Evolutionary conservation across 176 grass and related monocot genomes (phyloP).

Genomic region (Juncus effusus): DNA sequence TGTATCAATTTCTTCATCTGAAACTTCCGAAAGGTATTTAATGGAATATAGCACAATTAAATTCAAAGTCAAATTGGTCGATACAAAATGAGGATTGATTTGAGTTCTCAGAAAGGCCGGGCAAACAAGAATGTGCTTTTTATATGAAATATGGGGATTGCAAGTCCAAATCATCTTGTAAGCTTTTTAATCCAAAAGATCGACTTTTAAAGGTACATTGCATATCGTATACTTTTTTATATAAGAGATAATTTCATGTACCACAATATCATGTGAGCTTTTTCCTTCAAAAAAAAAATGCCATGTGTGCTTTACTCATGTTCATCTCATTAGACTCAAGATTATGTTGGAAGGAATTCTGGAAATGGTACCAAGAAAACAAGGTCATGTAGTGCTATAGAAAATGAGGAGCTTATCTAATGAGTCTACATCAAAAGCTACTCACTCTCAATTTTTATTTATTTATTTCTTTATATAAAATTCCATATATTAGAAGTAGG

Average conservation of each 20-base stretch:
- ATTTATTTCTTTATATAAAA: background rate
- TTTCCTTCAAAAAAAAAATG: too few species aligned
- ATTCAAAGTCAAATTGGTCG: too few species aligned
- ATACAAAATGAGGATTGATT: background rate
- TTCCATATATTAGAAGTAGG: too few species aligned
- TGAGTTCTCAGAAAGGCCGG: slow-evolving; percentile 39
- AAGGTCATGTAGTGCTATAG: background rate
- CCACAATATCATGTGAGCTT: too few species aligned
- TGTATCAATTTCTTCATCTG: too few species aligned
- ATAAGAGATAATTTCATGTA: too few species aligned
- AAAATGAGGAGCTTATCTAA: background rate
- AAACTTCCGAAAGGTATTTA: too few species aligned
- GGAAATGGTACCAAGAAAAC: slow-evolving; percentile 1
- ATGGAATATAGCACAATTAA: too few species aligned
- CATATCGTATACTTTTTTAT: background rate
- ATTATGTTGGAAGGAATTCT: background rate
- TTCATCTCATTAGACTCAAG: background rate
- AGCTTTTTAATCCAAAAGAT: slow-evolving; percentile 47
- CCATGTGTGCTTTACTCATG: too few species aligned
- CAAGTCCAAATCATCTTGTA: slow-evolving; percentile 37
- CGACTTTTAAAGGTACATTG: slow-evolving; percentile 6
- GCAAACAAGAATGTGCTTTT: slow-evolving; percentile 42
- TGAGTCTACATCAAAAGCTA: too few species aligned
- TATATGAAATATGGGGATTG: slow-evolving; percentile 47
- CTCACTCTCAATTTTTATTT: background rate